Evolutionary conservation across 371 early-diverging fungal species (phyloP).

Genomic region (Syncephalastrum racemosum): DNA sequence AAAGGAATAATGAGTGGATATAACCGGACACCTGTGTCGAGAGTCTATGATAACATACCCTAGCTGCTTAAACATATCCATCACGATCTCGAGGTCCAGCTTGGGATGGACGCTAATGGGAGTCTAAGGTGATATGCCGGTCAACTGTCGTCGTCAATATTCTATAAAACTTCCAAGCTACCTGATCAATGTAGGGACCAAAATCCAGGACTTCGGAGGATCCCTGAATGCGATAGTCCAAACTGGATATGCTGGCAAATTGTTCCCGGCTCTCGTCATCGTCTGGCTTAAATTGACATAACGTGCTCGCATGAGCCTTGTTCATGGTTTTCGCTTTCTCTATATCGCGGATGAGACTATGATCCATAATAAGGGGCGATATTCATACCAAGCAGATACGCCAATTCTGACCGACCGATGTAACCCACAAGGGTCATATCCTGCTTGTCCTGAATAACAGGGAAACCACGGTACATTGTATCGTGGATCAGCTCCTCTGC

Average conservation of each 20-base stretch:
- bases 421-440: slow-evolving; percentile 81
- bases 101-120: slow-evolving; percentile 83
- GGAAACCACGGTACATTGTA: slow-evolving; percentile 76
- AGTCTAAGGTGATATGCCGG: slow-evolving; percentile 39
- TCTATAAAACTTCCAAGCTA: slow-evolving; percentile 10
- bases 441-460: slow-evolving; percentile 72
- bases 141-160: neutral
- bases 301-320: slow-evolving; percentile 50
- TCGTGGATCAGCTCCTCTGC: slow-evolving; percentile 52
- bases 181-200: slow-evolving; percentile 74
- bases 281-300: slow-evolving; percentile 58
- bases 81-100: slow-evolving; percentile 82
- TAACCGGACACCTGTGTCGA: neutral
- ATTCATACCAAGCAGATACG: slow-evolving; percentile 60
- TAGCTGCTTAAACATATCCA: slow-evolving; percentile 91
- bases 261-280: slow-evolving; percentile 30
- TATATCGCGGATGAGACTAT: slow-evolving; percentile 8
- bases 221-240: slow-evolving; percentile 26
- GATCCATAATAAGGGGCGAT: neutral
- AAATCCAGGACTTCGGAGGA: slow-evolving; percentile 65
- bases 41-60: slow-evolving; percentile 46
- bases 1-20: slow-evolving; percentile 5
- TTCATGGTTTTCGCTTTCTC: slow-evolving; percentile 53
- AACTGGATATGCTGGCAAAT: slow-evolving; percentile 22
- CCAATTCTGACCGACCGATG: slow-evolving; percentile 75